Evolutionary conservation across 2,329 filamentous ascomycete species (phyloP).

Genomic region (Lithohypha guttulata): DNA sequence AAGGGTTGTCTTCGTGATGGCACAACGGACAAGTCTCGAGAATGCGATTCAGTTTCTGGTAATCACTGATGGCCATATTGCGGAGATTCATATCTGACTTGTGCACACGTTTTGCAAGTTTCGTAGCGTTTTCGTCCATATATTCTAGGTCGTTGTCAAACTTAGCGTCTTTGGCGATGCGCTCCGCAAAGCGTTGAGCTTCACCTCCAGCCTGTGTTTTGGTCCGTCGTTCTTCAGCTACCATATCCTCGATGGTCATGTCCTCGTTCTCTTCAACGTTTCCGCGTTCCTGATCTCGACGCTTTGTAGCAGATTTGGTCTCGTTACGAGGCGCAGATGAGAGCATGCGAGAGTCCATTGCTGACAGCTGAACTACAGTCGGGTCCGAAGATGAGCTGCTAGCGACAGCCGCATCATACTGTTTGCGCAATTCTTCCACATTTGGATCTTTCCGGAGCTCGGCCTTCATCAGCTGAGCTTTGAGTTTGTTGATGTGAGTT

Average conservation of each 20-base stretch:
- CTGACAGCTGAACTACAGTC: slow-evolving; percentile 67
- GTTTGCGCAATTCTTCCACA: slow-evolving; percentile 63
- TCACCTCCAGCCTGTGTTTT: slow-evolving; percentile 68
- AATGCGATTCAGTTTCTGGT: slow-evolving; percentile 77
- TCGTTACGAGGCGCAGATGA: slow-evolving; percentile 65
- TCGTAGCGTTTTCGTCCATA: slow-evolving; percentile 90
- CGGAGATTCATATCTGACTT: slow-evolving; percentile 81
- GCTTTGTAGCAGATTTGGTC: slow-evolving; percentile 66
- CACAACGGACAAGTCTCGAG: slow-evolving; percentile 84
- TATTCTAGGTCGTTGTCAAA: slow-evolving; percentile 92
- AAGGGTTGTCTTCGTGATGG: slow-evolving; percentile 65
- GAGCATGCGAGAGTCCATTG: slow-evolving; percentile 82
- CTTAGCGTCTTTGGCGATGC: slow-evolving; percentile 84
- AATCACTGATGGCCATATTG: slow-evolving; percentile 76
- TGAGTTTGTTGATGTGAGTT: slow-evolving; percentile 75
- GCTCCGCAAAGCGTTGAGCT: slow-evolving; percentile 70
- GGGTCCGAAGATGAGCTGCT: slow-evolving; percentile 50
- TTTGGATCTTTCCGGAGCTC: slow-evolving; percentile 71
- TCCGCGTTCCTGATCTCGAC: slow-evolving; percentile 73
- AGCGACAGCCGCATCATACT: slow-evolving; percentile 69
- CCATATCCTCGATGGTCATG: slow-evolving; percentile 95
- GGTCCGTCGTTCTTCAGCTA: slow-evolving; percentile 82
- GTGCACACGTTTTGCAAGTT: slow-evolving; percentile 75
- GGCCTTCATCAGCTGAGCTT: slow-evolving; percentile 92
- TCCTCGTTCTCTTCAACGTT: slow-evolving; percentile 84